Evolutionary conservation across 2,329 filamentous ascomycete genomes (phyloP), one percentile per base, ranked within the genome.

Genomic region (Sclerotinia subarctica): DNA sequence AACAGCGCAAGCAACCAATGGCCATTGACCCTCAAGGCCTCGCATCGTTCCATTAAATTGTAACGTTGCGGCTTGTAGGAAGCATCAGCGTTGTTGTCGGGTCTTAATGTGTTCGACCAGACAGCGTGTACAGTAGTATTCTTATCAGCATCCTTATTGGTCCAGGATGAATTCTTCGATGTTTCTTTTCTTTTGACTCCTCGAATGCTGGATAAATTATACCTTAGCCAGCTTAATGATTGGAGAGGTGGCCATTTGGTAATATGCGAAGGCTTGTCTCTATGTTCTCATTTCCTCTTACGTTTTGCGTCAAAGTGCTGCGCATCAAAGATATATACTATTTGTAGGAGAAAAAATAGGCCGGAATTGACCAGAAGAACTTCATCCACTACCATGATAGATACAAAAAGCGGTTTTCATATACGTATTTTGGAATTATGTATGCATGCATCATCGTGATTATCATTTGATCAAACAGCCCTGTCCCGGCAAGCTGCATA

Each of bases 21-120:
- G 69, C 72, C 44, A 52, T 71, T 29, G 74, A 73, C 54, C 71
- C 75, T 5, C 72, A 73, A 68, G 75, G 75, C 24, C 72, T 76
- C 35, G 74, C 72, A 19, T 66, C 75, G 17, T 77, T 77, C 49
- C 70, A 71, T 53, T 74, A 63, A 70, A 38, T 42, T 11, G 32
- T 32, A 46, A 17, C 35, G 24, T 44, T 19, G 42, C 51, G 15
- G 63, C 26, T 46, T 10, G 8, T 38, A 32, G n/a, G 10, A 38
- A n/a, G 8, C 15, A 38, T 26, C 29, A 62, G 46, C 51, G 15
- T 38, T 35, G 59, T 51, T 47, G 59, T 11, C 32, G 32, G 59
- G 59, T 63, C 59, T 51, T 51, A 26, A 63, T 51, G 24, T 38
- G 32, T 51, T 51, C 21, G 59, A 38, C 29, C 46, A 51, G 44